phyloP scores from a whole-genome alignment of 2,329 filamentous ascomycete species.

The Mycosphaerella arachidis region DNA sequence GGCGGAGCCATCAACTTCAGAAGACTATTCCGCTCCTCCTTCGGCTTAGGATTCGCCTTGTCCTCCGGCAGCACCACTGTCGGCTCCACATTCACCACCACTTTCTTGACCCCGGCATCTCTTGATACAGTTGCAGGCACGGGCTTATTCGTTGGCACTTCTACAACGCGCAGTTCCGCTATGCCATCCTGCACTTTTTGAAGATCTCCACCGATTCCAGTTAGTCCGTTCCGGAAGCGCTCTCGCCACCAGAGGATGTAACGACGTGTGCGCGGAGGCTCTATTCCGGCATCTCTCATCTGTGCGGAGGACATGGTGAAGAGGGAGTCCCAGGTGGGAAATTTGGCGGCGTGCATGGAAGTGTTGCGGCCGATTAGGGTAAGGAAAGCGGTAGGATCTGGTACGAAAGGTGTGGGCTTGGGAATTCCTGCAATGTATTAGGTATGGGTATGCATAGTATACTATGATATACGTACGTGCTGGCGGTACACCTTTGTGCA shows the following conservation, averaged over 20 bases:
- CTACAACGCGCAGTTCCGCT: slow-evolving; percentile 55
- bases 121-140: slow-evolving; percentile 46
- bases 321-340: slow-evolving; percentile 83
- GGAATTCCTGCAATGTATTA: slow-evolving; percentile 48
- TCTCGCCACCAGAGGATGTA: slow-evolving; percentile 88
- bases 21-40: background rate
- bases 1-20: slow-evolving; percentile 12
- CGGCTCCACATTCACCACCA: slow-evolving; percentile 18
- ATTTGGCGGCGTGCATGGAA: slow-evolving; percentile 75
- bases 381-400: slow-evolving; percentile 80
- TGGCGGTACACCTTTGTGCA: slow-evolving; percentile 17
- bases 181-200: slow-evolving; percentile 62
- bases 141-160: slow-evolving; percentile 36
- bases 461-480: background rate
- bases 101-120: slow-evolving; percentile 44
- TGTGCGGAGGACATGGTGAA: slow-evolving; percentile 76
- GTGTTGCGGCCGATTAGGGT: slow-evolving; percentile 85
- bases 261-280: slow-evolving; percentile 73
- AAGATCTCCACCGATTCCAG: slow-evolving; percentile 79
- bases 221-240: slow-evolving; percentile 70
- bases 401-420: slow-evolving; percentile 75
- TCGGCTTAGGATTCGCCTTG: slow-evolving; percentile 2
- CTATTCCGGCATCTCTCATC: slow-evolving; percentile 77
- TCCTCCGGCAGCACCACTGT: slow-evolving; percentile 4
- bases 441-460: background rate